Evolutionary conservation across 192 early-diverging fungal genomes (phyloP), one percentile per base, ranked within the genome.

Genomic region (Endogone sp.): DNA sequence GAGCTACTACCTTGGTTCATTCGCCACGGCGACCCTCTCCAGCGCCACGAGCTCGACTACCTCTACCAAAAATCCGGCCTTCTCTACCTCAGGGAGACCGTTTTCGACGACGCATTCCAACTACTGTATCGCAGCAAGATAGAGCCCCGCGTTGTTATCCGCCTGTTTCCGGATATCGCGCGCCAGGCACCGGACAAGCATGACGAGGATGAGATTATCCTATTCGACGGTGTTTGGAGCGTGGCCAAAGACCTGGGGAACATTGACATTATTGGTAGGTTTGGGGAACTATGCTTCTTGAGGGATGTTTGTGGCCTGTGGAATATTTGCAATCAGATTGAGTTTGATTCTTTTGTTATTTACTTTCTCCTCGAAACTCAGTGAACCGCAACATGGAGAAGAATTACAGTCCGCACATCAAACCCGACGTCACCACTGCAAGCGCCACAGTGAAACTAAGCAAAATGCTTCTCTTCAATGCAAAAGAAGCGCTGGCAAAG

Each of bases 11-110:
- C n/a, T n/a, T n/a, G n/a, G n/a, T n/a, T n/a, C n/a, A n/a, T n/a
- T n/a, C n/a, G n/a, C n/a, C n/a, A n/a, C n/a, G n/a, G n/a, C n/a
- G n/a, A n/a, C n/a, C 6, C 54, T 23, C 25, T 22, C 22, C 6
- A 75, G 66, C 80, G 76, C 28, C 66, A 65, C 6, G 85, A 88
- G 49, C 66, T 84, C 25, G 76, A 82, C 60, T 86, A 85, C 70
- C 81, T 90, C 10, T 86, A 86, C 71, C 84, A 88, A 65, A 86
- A 87, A 54, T 86, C 87, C 2, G 92, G 86, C 28, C 62, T 90
- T 9, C 69, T 90, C 4, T 82, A 83, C 54, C 77, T 94, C 22
- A 76, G 78, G 20, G 83, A 84, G 29, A 88, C 89, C 2, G 57
- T 85, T 0, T 93, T 93, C 70, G 86, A 93, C 25, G 82, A 89